Evolutionary conservation across 495 filamentous ascomycete genomes (phyloP), one percentile per base, ranked within the genome.

Genomic region (Extremus antarcticus): DNA sequence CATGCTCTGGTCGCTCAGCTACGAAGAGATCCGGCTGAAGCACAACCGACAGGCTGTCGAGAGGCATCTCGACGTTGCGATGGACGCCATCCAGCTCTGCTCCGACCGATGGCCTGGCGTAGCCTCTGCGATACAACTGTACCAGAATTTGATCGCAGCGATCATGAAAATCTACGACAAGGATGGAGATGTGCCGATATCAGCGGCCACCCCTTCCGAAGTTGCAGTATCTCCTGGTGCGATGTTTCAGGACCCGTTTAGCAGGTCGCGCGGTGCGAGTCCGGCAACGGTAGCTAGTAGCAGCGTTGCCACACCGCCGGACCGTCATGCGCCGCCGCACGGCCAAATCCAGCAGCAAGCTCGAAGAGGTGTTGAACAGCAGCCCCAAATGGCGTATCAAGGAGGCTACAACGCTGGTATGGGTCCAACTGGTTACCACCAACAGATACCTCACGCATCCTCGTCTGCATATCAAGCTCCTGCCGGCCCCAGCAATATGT

Each of bases 91-190:
- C 50, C 70, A 78, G 20, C 78, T 80, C 46, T 83, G 87, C 50
- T 82, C 85, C 1, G 83, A 88, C 61, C 78, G 87, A 23, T 95
- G 91, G 91, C 91, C 91, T 0, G 91, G 90, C 22, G 86, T 90
- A 10, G 76, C 81, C 48, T 85, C 87, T n/a, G 90, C 89, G 16
- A 76, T 84, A 10, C 74, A 88, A 59, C 76, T 95, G 21, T 95
- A 95, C 66, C 70, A 72, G 16, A 86, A 82, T 51, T 77, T 97
- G 25, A 81, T 90, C n/a, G 76, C 75, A 46, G 89, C 89, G 19
- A 90, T 87, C 60, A 69, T 95, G 61, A 87, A 84, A 65, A 86
- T 86, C 57, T 97, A 91, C 68, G 78, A 83, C 51, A 70, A 70
- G 32, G 68, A 72, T 20, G 82, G 81, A 35, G 79, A 83, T 40